Base-by-base conservation (phyloP, 2,329 filamentous ascomycete genomes). In the Plectosphaerella plurivora region DNA sequence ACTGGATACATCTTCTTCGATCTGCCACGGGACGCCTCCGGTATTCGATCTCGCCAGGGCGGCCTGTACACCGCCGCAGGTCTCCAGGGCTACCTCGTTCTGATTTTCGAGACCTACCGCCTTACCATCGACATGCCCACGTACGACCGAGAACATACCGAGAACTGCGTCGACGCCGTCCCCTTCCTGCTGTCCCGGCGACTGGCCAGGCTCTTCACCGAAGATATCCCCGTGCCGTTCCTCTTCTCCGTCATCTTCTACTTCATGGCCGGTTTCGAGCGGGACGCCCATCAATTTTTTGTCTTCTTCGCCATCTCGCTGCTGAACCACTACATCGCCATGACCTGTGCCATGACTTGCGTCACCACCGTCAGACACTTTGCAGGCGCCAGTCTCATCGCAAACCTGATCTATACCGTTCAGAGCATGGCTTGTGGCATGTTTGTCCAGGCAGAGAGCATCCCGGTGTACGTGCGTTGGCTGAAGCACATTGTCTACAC, bases 401-500 rank as follows among this genome's bases (percentile, higher is more conserved):
- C 82, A 10, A 92, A 92, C 59, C 68, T 91, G 47, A 79, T 77
- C 0, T 91, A 85, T 59, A 92, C 88, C 0, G 58, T 91, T 18
- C 88, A 92, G 62, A 86, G 81, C 2, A 83, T 91, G 72, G 84
- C 84, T 0, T 90, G 87, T 57, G 88, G 88, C 1, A 91, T 86
- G 65, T 91, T 92, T 58, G 82, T 91, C 14, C 87, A 91, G 64
- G 76, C 78, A 11, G 82, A 88, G 50, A 83, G 84, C 5, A 88
- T 92, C 4, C 87, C 88, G 0, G 74, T 91, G 1, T 92, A 91
- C 60, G 82, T 90, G n/a, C 77, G 87, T 51, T 92, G 88, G 88
- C 71, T 88, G 2, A 91, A 90, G 63, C 87, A 83, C 73, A 76
- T 77, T 22, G 79, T 82, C 1, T 86, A 84, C 57, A 76, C 78